phyloP scores from a whole-genome alignment of 768 basidiomycete genomes.

The Piloderma croceum region DNA sequence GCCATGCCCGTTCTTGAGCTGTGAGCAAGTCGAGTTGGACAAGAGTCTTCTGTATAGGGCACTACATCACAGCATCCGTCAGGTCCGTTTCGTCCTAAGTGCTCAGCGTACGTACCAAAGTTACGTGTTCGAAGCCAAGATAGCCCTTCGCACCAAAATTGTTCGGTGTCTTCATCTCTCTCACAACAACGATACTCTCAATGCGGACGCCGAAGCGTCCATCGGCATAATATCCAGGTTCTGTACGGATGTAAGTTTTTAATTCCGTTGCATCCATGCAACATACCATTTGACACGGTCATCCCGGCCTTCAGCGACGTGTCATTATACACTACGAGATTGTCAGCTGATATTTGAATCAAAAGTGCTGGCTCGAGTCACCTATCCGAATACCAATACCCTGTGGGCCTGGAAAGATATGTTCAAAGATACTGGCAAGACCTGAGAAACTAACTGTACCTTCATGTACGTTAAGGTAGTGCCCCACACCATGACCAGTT shows the following conservation, averaged over 20 bases:
- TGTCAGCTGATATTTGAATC: no score
- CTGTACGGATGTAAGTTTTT: no score
- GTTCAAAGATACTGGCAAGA: not conserved
- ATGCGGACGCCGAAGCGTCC: conserved; percentile 90
- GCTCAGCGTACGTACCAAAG: conserved; percentile 55
- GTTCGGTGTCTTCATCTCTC: conserved; percentile 59
- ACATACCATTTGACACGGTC: conserved; percentile 78
- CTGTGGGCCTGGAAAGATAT: conserved; percentile 42
- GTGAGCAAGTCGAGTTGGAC: conserved; percentile 60
- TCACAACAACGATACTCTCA: conserved; percentile 82
- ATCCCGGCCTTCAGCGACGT: conserved; percentile 75
- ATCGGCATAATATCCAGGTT: conserved; percentile 90
- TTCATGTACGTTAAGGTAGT: conserved; percentile 94
- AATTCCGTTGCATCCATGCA: not conserved
- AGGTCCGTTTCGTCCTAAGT: not conserved
- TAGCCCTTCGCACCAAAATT: conserved; percentile 84
- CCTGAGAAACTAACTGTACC: conserved; percentile 42
- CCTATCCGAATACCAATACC: conserved; percentile 54
- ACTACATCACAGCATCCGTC: conserved; percentile 27
- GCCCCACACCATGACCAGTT: conserved; percentile 93
- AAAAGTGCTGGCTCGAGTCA: not conserved
- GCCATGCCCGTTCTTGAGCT: conserved; percentile 69
- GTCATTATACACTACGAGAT: conserved; percentile 53
- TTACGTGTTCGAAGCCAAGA: conserved; percentile 80
- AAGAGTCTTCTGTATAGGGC: conserved; percentile 84